Base-by-base conservation (phyloP, 208 protist species). In the Acanthamoeba sp. region DNA sequence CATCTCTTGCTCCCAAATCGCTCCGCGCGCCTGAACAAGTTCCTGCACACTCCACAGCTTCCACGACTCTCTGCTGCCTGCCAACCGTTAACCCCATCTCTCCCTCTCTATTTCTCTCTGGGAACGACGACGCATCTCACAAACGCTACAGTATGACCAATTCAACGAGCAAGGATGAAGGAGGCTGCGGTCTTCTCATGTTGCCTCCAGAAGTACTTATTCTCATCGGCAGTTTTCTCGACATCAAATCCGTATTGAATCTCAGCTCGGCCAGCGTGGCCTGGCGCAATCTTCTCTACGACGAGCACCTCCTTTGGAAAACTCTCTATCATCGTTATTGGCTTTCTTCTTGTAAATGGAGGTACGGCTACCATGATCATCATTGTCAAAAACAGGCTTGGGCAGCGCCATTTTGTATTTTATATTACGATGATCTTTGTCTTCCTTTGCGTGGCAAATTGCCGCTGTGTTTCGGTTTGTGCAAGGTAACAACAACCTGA, bases 251-350 rank as follows among this genome's bases (percentile, higher is more conserved):
- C 14, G 76, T 85, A 5, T 38, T 85, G 5, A 50, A 85, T 36
- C 76, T 85, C 27, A 59, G 76, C 76, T 85, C 76, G 24, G 76
- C 32, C 45, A 85, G 76, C 76, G 76, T 59, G 40, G 38, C 76
- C 76, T 85, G 76, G 76, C 76, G 45, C 42, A 85, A 57, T 20
- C 42, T 85, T 10, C 76, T 85, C 29, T 85, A 85, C 29, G 76
- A 85, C 27, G 76, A 85, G 45, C 76, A 85, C 24, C 76, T 85
- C 45, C 45, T 85, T 27, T 85, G 76, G 76, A 85, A 85, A 32
- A 20, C 76, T 24, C 76, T 85, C 45, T 85, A 85, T 42, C 76
- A 85, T 34, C 76, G 76, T 7, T 59, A 85, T 38, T 85, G 76
- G 76, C 76, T 85, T 57, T 85, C 76, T 32, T 85, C 76, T 16